These are phyloP conservation scores for Boletus bicolor DNA, from an alignment of 768 basidiomycete species.

Conservation along the genomic window DNA sequence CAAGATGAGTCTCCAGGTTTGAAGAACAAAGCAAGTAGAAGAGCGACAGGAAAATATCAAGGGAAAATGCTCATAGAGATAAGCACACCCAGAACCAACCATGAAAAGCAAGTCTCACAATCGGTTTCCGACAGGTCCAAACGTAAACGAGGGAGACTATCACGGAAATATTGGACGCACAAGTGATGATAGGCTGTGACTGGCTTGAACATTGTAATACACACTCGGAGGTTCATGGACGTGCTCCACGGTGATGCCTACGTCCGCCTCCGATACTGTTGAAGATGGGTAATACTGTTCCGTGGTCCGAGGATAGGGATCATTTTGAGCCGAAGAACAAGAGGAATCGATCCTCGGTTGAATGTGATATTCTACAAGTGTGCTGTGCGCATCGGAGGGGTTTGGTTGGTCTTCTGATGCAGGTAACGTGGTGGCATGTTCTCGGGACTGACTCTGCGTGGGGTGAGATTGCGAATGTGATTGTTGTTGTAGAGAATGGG, in stretches of 20 bases:
- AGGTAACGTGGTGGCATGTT: neutral
- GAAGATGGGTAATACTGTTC: constrained; percentile 6
- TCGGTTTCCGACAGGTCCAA: neutral
- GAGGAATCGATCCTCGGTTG: neutral
- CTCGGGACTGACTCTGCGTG: constrained; percentile 1
- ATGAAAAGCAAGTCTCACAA: neutral
- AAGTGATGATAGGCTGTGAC: constrained; percentile 22
- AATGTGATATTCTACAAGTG: neutral
- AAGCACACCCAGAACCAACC: neutral
- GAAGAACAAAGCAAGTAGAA: neutral
- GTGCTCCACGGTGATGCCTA: constrained; percentile 21
- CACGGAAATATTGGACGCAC: constrained; percentile 15
- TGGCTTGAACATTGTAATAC: constrained; percentile 15
- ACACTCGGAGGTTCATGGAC: constrained; percentile 4
- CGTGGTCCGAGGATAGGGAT: constrained; percentile 1
- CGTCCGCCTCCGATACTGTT: neutral
- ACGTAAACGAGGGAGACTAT: neutral
- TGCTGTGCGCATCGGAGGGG: neutral
- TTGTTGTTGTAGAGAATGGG: neutral
- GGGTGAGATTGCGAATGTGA: neutral
- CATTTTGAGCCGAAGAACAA: constrained; percentile 7
- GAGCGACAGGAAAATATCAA: neutral
- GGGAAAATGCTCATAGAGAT: neutral
- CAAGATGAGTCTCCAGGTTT: neutral
- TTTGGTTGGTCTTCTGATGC: neutral